Evolutionary conservation across 441 rosid genomes (phyloP), one percentile per base, ranked within the genome.

Genomic region (Capsella rubella): DNA sequence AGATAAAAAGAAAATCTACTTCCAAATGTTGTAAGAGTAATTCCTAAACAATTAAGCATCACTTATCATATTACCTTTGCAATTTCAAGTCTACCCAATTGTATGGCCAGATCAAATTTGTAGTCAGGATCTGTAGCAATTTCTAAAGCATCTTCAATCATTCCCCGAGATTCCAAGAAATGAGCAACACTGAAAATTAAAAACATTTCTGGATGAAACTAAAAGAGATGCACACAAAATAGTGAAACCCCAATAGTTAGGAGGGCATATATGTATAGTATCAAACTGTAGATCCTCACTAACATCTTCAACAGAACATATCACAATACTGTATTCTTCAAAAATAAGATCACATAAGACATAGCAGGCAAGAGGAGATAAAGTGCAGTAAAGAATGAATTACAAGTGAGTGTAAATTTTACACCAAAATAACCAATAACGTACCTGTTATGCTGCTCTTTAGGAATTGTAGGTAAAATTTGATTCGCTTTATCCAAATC

Each of bases 91-190:
- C 89, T 85, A 61, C 98, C 98, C 82, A 95, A 91, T 72, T 92
- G 99, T 73, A 95, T 86, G 62, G 99, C 99, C 59, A 95, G 84
- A 78, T 92, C 99, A 78, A 95, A 95, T 82, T 86, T 88, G 80
- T 95, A 95, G 82, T 95, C 98, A 74, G 97, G 91, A 52, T 93
- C 97, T 13, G 96, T 91, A 32, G 99, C 98, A 72, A 90, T 93
- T 74, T 93, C 97, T 73, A 95, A 78, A 71, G 99, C 99, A 70
- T 92, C 88, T 80, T 95, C 96, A 73, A 95, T 78, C 99, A 90
- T 93, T 58, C 96, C 96, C 37, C 98, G 92, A 47, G 99, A 88
- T 80, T 92, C 99, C 93, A 92, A 82, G 90, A 95, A 95, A 64
- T 74, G 95, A 73, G 99, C 98, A 83, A 95, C 97, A 76, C 99